A percentile compares a stretch with the other conserved stretches of the same genome.
Conservation (phyloP, 345 rosid genomes). For the Salix viminalis region DNA sequence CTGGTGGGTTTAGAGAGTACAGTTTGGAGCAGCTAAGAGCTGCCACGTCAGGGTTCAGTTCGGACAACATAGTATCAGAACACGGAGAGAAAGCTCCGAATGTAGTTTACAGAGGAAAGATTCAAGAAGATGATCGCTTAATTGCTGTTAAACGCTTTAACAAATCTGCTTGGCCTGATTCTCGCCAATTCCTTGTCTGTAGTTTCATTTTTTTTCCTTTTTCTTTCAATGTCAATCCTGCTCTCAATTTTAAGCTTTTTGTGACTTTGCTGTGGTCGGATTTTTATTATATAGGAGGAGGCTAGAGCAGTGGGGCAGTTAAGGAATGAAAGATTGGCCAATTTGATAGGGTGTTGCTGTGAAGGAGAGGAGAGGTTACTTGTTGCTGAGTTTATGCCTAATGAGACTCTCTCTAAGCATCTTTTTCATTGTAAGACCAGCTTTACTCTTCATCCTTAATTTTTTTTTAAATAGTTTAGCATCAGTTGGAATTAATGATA, state of each 20-base stretch:
- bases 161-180: slow-evolving; percentile 89
- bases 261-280: slow-evolving; percentile 16
- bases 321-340: slow-evolving; percentile 64
- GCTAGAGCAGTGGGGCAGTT: slow-evolving; percentile 73
- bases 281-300: slow-evolving; percentile 53
- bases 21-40: slow-evolving; percentile 68
- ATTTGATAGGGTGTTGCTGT: slow-evolving; percentile 75
- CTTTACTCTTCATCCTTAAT: neutral
- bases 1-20: slow-evolving; percentile 67
- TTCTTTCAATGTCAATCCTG: neutral
- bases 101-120: slow-evolving; percentile 78
- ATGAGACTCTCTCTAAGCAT: slow-evolving; percentile 82
- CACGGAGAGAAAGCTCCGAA: slow-evolving; percentile 98
- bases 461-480: neutral
- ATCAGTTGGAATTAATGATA: neutral
- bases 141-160: slow-evolving; percentile 90
- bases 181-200: slow-evolving; percentile 81
- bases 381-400: slow-evolving; percentile 83
- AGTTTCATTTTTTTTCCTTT: neutral
- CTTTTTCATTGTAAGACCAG: slow-evolving; percentile 71
- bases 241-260: slow-evolving; percentile 6
- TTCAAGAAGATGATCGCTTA: slow-evolving; percentile 55
- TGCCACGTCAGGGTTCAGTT: slow-evolving; percentile 71
- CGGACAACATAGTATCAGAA: slow-evolving; percentile 87
- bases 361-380: slow-evolving; percentile 80